Percentiles rank a stretch among this genome's conserved stretches.
Conservation (phyloP, 768 basidiomycete genomes). For the Pleurotus citrinopileatus region DNA sequence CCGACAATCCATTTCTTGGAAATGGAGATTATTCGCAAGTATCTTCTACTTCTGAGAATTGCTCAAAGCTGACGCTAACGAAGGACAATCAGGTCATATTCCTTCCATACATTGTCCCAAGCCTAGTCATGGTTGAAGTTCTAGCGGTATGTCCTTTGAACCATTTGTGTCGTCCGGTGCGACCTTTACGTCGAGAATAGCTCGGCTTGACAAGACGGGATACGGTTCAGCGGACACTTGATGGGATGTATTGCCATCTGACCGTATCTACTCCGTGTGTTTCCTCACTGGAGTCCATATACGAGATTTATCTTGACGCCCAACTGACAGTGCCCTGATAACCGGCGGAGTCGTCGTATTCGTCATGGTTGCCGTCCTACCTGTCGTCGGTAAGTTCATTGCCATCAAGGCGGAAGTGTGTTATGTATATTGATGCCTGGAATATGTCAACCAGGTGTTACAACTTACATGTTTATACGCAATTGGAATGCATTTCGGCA, state of each 20-base stretch:
- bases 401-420: no score
- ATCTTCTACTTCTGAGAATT: not conserved
- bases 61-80: not conserved
- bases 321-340: conserved; percentile 10
- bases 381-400: conserved; percentile 15
- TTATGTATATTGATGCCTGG: no score
- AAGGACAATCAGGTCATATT: conserved; percentile 8
- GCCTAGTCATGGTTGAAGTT: conserved; percentile 2
- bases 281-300: not conserved
- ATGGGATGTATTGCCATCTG: conserved; percentile 18
- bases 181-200: not conserved
- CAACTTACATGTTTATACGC: conserved; percentile 13
- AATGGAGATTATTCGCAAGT: conserved; percentile 8
- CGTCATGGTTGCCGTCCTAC: conserved; percentile 12
- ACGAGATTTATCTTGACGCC: not conserved
- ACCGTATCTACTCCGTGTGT: conserved; percentile 14
- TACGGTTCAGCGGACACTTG: conserved; percentile 11
- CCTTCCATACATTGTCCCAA: conserved; percentile 11
- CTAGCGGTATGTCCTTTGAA: conserved; percentile 7
- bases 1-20: conserved; percentile 5
- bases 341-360: conserved; percentile 10
- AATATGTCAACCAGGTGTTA: no score
- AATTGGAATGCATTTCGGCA: conserved; percentile 12
- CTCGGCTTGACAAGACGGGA: conserved; percentile 7
- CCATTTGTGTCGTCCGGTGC: no score